Percentiles rank a stretch among this genome's conserved stretches.
phyloP scores from a whole-genome alignment of 2,329 filamentous ascomycete genomes.

The Aureobasidium sp. region DNA sequence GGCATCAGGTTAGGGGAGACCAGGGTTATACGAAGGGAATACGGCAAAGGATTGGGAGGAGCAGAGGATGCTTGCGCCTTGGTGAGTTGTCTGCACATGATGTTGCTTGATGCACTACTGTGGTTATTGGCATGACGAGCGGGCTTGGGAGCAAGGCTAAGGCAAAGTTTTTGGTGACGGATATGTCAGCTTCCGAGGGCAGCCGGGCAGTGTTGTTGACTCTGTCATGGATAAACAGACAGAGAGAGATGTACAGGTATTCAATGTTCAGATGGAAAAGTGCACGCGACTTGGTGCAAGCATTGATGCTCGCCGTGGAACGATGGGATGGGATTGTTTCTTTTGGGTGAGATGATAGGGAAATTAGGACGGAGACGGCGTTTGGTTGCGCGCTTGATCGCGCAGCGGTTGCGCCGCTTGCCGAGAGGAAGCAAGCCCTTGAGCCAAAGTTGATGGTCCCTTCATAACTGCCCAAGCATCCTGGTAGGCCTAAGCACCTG shows the following conservation, averaged over 20 bases:
- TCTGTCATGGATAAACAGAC: not conserved
- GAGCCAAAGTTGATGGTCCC: conserved; percentile 9
- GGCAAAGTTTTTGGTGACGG: not conserved
- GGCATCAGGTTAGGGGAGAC: not conserved
- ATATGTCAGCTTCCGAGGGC: conserved; percentile 6
- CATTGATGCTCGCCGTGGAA: not conserved
- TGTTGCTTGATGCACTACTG: not conserved
- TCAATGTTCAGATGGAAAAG: too few relatives aligned
- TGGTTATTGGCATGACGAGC: conserved; percentile 7
- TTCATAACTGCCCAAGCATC: not conserved
- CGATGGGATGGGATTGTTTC: not conserved
- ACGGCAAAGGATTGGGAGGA: not conserved
- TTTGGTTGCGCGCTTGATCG: not conserved
- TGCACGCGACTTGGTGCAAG: not conserved
- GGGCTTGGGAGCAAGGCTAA: conserved; percentile 8
- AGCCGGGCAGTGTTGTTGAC: not conserved
- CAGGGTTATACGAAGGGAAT: not conserved
- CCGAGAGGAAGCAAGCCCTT: not conserved
- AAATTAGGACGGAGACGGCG: not conserved
- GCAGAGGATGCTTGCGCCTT: not conserved
- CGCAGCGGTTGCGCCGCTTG: conserved; percentile 1
- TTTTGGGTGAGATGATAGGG: not conserved
- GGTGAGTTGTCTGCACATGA: not conserved
- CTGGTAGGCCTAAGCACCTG: not conserved
- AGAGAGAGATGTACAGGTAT: too few relatives aligned